Base-by-base conservation (phyloP, 495 filamentous ascomycete genomes). In the Umbilicaria muhlenbergii region DNA sequence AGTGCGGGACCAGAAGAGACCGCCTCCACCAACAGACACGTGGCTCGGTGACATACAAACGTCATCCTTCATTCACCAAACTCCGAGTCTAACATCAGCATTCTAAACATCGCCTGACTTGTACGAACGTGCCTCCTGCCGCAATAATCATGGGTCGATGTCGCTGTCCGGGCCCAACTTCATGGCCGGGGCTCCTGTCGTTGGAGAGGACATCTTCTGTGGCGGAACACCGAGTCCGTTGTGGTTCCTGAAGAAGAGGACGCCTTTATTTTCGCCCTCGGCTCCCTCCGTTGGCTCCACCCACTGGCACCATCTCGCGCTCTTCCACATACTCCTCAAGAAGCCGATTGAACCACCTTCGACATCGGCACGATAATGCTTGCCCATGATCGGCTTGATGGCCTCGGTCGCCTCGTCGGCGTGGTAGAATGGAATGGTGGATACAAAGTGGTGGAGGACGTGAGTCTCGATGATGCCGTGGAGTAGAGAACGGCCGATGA, bases 211-310 rank as follows among this genome's bases (percentile, higher is more conserved):
- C 46, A 68, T 51, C 61, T 76, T 75, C 51, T 62, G 41, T 5
- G 84, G 83, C 53, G 71, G 66, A 39, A 73, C 58, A 39, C 84
- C 83, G 16, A 84, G 58, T 14, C 77, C 77, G 62, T 94, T 96
- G 48, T 71, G 68, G 70, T 76, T 76, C 46, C 70, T 63, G 66
- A 55, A 76, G 62, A 76, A 76, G 7, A 75, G 54, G 10, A 76
- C 69, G 17, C 64, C 63, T 52, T 69, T 60, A 51, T 58, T 64
- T 46, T 73, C 68, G 19, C 71, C 72, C 39, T 58, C 47, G 35
- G 80, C 73, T 43, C 74, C 82, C 48, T 77, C 83, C 36, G 77
- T 66, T 18, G 85, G 70, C 59, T 76, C 72, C 36, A 75, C 67
- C 63, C 64, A 76, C 43, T 73, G 72, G 64, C 71, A 71, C 38